Conservation (phyloP, 192 early-diverging fungal species). For the Thamnidium elegans region DNA sequence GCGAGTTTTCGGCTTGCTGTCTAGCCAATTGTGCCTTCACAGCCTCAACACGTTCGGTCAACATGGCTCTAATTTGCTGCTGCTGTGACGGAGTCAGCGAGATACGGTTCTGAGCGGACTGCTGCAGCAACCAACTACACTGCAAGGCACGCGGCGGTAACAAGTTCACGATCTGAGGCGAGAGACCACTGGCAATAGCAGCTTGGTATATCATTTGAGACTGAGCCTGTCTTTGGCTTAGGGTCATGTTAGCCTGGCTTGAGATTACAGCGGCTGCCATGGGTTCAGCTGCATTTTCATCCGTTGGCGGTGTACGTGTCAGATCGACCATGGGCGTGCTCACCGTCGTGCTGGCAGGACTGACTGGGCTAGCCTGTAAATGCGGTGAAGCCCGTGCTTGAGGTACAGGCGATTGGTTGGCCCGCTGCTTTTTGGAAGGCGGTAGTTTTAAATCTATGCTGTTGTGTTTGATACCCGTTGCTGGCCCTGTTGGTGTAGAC, state of each 20-base stretch:
- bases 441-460: constrained; percentile 36
- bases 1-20: neutral
- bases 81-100: constrained; percentile 21
- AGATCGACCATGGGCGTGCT: neutral
- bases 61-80: constrained; percentile 32
- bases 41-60: constrained; percentile 20
- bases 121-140: constrained; percentile 35
- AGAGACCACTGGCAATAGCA: constrained; percentile 25
- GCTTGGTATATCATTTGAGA: constrained; percentile 30
- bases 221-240: constrained; percentile 13
- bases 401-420: neutral
- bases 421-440: constrained; percentile 20
- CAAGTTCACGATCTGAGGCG: constrained; percentile 25
- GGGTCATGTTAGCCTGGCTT: constrained; percentile 10
- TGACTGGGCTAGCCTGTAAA: neutral
- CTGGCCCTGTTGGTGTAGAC: neutral
- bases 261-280: neutral
- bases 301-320: neutral
- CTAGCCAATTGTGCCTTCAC: constrained; percentile 20
- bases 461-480: constrained; percentile 19
- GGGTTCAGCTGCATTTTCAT: neutral
- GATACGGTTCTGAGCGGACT: constrained; percentile 21
- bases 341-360: neutral
- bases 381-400: neutral
- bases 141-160: constrained; percentile 30